Base-by-base conservation (phyloP, 2,329 filamentous ascomycete genomes). In the Calonectria hawksworthii region DNA sequence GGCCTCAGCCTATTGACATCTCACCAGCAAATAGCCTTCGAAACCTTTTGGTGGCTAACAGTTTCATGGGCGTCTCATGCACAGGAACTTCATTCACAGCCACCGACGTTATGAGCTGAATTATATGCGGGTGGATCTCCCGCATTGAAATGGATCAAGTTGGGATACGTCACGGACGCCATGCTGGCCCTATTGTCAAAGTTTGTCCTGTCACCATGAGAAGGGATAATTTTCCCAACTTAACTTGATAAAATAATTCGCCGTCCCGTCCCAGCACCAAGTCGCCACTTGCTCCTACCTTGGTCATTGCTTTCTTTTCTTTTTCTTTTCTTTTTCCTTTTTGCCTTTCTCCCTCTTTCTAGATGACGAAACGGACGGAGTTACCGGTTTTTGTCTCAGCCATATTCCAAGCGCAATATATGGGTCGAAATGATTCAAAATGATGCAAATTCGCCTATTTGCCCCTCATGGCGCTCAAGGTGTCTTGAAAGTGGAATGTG, bases 51-150 rank as follows among this genome's bases (percentile, higher is more conserved):
- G 23, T 21, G 14, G n/a, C 14, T 44, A 51, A 23, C 51, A 13
- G 72, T 73, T 73, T 73, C 72, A 73, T 51, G 34, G 59, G 36
- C 59, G 72, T 73, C 66, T 73, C 72, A 66, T 61, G 56, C 59
- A 51, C 54, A 30, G 32, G 26, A 51, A 70, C 26, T 38, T 30
- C 51, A 44, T 28, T 28, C 50, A 56, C 18, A 32, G n/a, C 38
- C 66, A 36, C 38, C 41, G 32, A 64, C 65, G 65, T 47, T 51
- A 56, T 50, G n/a, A 66, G 65, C 59, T 61, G 32, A 61, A 38
- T 26, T 69, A 56, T 70, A 73, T 66, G 61, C 41, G 51, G 41
- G 66, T 73, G 67, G 66, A 73, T 70, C 59, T 61, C 41, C 50
- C 51, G 66, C 72, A 61, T 65, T 28, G 36, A 56, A 54, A 50